Evolutionary conservation across 192 early-diverging fungal species (phyloP), one percentile per base, ranked within the genome.

Genomic region (Endogone sp.): DNA sequence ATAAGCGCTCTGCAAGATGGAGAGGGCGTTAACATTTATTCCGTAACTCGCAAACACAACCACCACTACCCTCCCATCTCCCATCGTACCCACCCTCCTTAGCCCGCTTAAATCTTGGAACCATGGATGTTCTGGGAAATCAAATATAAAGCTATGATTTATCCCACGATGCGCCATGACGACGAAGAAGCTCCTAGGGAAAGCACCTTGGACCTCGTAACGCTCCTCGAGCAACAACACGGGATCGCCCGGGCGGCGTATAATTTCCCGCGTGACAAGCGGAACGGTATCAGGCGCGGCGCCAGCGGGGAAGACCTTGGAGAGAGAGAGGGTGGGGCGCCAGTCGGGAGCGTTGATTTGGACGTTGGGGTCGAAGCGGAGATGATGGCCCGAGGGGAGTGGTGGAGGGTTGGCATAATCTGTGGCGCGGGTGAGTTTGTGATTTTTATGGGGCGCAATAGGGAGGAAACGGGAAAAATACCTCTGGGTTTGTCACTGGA

Each of bases 31-130:
- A 37, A 20, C 44, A 22, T 55, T 70, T 71, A 71, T 20, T 66
- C 6, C 22, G 21, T 28, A 3, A 55, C 8, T 20, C n/a, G 3
- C 67, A 23, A 3, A 25, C 16, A 11, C 49, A 2, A 28, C 29
- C 11, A 16, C 29, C 54, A 6, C n/a, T 2, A 25, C 62, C 25
- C 9, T 2, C 59, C 22, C 30, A 23, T 20, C 24, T 24, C 13
- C 30, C 62, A 54, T 29, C 3, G n/a, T 27, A 37, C 61, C 49
- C 75, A 86, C 85, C 82, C 89, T 87, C 55, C 88, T 59, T 63
- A 91, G 68, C 1, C 90, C 90, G 62, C 76, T 78, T 29, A 91
- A 65, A 28, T 91, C 90, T 44, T 81, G 71, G 71, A 88, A 89
- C 76, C 88, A 88, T 22, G 77, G 71, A 64, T 85, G 80, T 16